Evolutionary conservation across 805 yeast genomes (phyloP).

Genomic region (Wickerhamiella siamensis): DNA sequence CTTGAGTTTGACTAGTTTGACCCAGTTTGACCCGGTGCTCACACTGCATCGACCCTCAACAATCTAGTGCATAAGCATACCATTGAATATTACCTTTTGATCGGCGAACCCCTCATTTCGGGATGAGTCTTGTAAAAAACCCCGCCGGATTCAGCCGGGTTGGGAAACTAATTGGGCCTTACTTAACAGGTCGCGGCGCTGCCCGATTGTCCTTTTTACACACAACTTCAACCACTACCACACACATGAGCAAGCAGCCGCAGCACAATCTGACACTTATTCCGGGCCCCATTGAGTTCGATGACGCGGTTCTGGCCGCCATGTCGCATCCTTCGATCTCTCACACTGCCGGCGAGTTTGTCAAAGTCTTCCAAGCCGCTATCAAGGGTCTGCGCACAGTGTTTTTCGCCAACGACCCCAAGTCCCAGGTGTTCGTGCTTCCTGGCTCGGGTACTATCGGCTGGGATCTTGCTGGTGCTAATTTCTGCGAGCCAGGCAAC

Average conservation of each 20-base stretch:
- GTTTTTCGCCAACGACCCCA: slow-evolving; percentile 51
- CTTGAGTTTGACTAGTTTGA: no score
- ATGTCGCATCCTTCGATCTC: slow-evolving; percentile 73
- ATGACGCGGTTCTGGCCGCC: slow-evolving; percentile 63
- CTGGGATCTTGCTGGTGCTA: slow-evolving; percentile 81
- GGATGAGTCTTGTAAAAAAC: no score
- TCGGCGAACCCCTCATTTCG: no score
- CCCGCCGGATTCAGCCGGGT: no score
- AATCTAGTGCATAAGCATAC: no score
- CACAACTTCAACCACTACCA: not conserved
- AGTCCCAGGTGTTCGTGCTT: slow-evolving; percentile 68
- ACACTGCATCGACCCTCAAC: no score
- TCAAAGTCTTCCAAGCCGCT: slow-evolving; percentile 53
- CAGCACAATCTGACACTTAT: slow-evolving; percentile 38
- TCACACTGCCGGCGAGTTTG: slow-evolving; percentile 81
- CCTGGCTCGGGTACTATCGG: slow-evolving; percentile 92
- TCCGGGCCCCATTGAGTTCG: slow-evolving; percentile 81
- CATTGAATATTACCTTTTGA: no score
- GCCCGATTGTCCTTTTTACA: not conserved
- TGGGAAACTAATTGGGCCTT: no score
- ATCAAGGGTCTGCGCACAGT: slow-evolving; percentile 55
- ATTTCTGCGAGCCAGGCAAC: slow-evolving; percentile 51
- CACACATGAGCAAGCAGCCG: slow-evolving; percentile 30
- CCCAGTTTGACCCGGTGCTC: no score
- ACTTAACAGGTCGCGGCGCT: no score